A percentile compares a stretch with the other conserved stretches of the same genome.
These are phyloP conservation scores for Colletotrichum zoysiae DNA, from an alignment of 2,329 filamentous ascomycete species.

Conservation along the genomic window DNA sequence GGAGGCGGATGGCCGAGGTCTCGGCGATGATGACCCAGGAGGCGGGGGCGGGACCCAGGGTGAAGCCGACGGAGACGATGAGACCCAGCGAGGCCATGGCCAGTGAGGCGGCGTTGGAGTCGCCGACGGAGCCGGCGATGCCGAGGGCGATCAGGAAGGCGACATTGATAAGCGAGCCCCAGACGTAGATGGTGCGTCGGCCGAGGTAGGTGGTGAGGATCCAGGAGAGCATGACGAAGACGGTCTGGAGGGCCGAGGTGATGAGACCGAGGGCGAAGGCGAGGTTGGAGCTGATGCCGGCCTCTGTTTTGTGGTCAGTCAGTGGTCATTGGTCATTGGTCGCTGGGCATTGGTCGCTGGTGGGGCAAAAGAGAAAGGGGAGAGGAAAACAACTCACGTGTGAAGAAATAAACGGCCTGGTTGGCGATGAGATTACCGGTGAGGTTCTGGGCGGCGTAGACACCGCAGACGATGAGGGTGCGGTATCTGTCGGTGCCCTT, in stretches of 20 bases:
- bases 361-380: too few species aligned
- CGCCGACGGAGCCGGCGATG: slow-evolving; percentile 64
- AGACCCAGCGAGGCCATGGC: slow-evolving; percentile 74
- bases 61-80: slow-evolving; percentile 75
- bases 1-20: slow-evolving; percentile 73
- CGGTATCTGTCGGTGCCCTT: slow-evolving; percentile 67
- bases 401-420: slow-evolving; percentile 72
- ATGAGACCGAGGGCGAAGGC: slow-evolving; percentile 74
- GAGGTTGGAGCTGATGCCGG: slow-evolving; percentile 65
- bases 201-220: slow-evolving; percentile 73
- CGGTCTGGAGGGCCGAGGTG: slow-evolving; percentile 71
- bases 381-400: slow-evolving; percentile 53
- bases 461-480: slow-evolving; percentile 67
- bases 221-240: slow-evolving; percentile 77
- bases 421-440: slow-evolving; percentile 73
- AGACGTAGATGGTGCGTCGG: slow-evolving; percentile 74
- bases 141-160: slow-evolving; percentile 69
- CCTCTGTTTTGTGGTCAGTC: slow-evolving; percentile 67
- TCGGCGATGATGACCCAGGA: slow-evolving; percentile 78
- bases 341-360: too few species aligned
- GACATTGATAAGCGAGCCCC: slow-evolving; percentile 67
- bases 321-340: too few species aligned
- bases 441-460: slow-evolving; percentile 72
- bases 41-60: slow-evolving; percentile 70
- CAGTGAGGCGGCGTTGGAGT: slow-evolving; percentile 55